A percentile compares a stretch with the other conserved stretches of the same genome.
Conservation (phyloP, 2,329 filamentous ascomycete species). For the Pseudogymnoascus destructans region DNA sequence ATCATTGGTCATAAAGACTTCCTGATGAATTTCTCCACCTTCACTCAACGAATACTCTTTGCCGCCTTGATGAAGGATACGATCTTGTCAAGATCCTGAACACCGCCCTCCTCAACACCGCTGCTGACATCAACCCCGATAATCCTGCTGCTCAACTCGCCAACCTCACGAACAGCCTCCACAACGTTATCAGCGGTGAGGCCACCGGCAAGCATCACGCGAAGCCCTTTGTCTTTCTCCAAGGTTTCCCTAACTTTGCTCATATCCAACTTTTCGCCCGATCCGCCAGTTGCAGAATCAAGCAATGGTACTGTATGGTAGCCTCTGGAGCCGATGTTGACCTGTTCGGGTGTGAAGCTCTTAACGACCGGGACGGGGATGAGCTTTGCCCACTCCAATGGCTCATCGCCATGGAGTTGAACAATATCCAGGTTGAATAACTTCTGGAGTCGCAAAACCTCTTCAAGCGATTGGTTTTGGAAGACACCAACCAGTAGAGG, state of each 20-base stretch:
- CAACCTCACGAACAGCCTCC: slow-evolving; percentile 49
- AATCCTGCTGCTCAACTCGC: slow-evolving; percentile 46
- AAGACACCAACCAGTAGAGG: slow-evolving; percentile 88
- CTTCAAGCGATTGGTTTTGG: slow-evolving; percentile 73
- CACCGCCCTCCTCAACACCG: slow-evolving; percentile 74
- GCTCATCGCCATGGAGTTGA: slow-evolving; percentile 85
- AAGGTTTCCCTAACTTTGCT: slow-evolving; percentile 55
- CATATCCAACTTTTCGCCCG: slow-evolving; percentile 65
- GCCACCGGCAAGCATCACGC: slow-evolving; percentile 74
- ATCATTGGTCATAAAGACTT: background rate
- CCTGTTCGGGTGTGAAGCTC: slow-evolving; percentile 62
- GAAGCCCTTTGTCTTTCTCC: slow-evolving; percentile 53
- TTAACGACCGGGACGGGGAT: slow-evolving; percentile 87
- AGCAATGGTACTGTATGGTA: slow-evolving; percentile 76
- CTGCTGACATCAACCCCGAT: slow-evolving; percentile 87
- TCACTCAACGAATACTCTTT: slow-evolving; percentile 33
- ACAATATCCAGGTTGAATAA: slow-evolving; percentile 72
- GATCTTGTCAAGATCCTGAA: slow-evolving; percentile 73
- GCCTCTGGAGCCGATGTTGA: slow-evolving; percentile 52
- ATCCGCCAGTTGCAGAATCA: slow-evolving; percentile 73
- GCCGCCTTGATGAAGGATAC: slow-evolving; percentile 63
- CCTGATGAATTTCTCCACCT: background rate
- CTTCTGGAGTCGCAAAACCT: slow-evolving; percentile 67
- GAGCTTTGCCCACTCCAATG: slow-evolving; percentile 77
- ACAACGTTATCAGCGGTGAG: slow-evolving; percentile 68